A percentile compares a stretch with the other conserved stretches of the same genome.
Evolutionary conservation across 2,329 filamentous ascomycete genomes (phyloP).

Genomic region (Botrytis squamosa): DNA sequence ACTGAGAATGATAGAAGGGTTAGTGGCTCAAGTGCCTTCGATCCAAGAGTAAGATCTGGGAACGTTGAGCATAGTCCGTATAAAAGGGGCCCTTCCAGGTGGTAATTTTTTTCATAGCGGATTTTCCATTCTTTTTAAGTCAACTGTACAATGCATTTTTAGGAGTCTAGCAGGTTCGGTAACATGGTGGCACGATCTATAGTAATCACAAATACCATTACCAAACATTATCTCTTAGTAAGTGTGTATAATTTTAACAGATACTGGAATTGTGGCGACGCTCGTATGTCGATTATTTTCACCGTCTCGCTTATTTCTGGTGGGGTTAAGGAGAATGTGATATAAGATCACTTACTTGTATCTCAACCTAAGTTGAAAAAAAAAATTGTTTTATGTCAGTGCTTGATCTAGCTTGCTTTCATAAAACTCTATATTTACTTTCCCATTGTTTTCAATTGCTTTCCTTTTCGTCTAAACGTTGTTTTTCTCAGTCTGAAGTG

Average conservation of each 20-base stretch:
- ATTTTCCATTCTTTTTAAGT: not conserved
- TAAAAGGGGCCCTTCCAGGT: slow-evolving; percentile 34
- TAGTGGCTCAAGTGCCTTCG: slow-evolving; percentile 28
- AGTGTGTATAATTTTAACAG: not conserved
- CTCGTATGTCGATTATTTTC: not conserved
- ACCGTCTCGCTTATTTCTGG: slow-evolving; percentile 5
- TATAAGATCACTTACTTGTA: not conserved
- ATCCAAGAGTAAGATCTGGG: slow-evolving; percentile 23
- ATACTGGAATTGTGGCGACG: not conserved
- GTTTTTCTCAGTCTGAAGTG: not conserved
- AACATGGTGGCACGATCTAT: not conserved
- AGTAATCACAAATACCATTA: not conserved
- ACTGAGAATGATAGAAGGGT: slow-evolving; percentile 28
- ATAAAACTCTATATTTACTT: not conserved
- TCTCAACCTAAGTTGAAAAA: not conserved
- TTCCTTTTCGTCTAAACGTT: not conserved
- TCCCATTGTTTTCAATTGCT: not conserved
- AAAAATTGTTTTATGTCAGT: not conserved
- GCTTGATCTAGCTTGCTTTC: not conserved
- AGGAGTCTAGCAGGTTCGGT: not conserved
- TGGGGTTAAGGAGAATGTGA: not conserved
- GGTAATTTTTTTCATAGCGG: slow-evolving; percentile 21
- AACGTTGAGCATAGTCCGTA: slow-evolving; percentile 30
- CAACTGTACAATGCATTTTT: slow-evolving; percentile 8
- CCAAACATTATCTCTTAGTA: not conserved